Evolutionary conservation across 345 rosid species (phyloP).

Genomic region (Eutrema japonicum): DNA sequence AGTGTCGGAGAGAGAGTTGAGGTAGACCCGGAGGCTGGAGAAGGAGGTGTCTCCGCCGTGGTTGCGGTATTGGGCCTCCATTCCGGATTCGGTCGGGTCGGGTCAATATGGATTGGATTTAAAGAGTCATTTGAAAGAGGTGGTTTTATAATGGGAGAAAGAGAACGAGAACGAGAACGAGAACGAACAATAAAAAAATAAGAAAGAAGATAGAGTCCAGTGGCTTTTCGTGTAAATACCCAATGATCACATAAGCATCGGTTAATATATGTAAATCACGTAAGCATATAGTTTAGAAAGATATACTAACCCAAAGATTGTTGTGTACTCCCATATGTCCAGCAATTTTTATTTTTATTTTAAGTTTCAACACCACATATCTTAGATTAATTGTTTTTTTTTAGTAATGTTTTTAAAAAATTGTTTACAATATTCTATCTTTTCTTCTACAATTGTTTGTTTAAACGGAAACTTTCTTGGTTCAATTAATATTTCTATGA

Average conservation of each 20-base stretch:
- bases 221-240: constrained; percentile 29
- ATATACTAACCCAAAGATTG: constrained; percentile 12
- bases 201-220: constrained; percentile 13
- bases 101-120: background rate
- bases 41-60: constrained; percentile 56
- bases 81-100: constrained; percentile 22
- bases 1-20: constrained; percentile 63
- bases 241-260: background rate
- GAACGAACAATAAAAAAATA: background rate
- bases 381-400: background rate
- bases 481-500: background rate
- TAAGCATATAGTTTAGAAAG: constrained; percentile 10
- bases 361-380: background rate
- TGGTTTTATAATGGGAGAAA: constrained; percentile 29
- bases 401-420: too few relatives aligned
- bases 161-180: background rate
- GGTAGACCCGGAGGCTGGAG: constrained; percentile 61
- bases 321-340: background rate
- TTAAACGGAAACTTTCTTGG: background rate
- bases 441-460: too few relatives aligned
- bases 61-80: constrained; percentile 36
- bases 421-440: background rate
- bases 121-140: constrained; percentile 17
- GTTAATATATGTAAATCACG: background rate
- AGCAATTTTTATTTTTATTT: background rate